phyloP scores from a whole-genome alignment of 2,329 filamentous ascomycete species.

The Exophiala spinifera region DNA sequence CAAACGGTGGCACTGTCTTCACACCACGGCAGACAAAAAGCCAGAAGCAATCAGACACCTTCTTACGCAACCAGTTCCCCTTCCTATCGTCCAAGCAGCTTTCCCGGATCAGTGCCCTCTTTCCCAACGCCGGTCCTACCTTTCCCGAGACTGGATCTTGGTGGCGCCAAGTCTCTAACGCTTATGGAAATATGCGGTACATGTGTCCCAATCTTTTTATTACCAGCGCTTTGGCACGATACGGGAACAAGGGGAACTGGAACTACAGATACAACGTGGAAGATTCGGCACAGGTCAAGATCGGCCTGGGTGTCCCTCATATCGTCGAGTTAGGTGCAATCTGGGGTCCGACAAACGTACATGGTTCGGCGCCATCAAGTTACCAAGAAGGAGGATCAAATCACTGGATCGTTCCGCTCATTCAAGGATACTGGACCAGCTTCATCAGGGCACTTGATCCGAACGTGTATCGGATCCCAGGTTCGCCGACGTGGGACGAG shows the following conservation, averaged over 20 bases:
- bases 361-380: conserved; percentile 49
- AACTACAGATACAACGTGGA: conserved; percentile 69
- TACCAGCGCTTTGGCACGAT: conserved; percentile 40
- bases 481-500: conserved; percentile 18
- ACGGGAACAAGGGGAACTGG: conserved; percentile 47
- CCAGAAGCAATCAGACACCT: conserved; percentile 50
- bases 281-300: conserved; percentile 52
- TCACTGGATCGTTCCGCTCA: conserved; percentile 54
- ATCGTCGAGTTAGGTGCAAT: conserved; percentile 65
- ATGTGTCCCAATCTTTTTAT: conserved; percentile 62
- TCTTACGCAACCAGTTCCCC: conserved; percentile 59
- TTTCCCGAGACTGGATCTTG: conserved; percentile 53
- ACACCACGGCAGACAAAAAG: conserved; percentile 50
- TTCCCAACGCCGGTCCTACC: conserved; percentile 49
- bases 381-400: conserved; percentile 54
- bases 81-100: conserved; percentile 53
- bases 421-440: conserved; percentile 71
- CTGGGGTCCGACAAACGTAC: conserved; percentile 60
- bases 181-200: conserved; percentile 64
- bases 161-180: conserved; percentile 58
- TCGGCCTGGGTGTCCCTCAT: conserved; percentile 64
- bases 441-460: conserved; percentile 67
- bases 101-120: conserved; percentile 51
- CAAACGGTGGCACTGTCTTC: conserved; percentile 65
- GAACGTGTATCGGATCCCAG: conserved; percentile 45